Conservation (phyloP, 257 asterid species). For the Eucommia ulmoides region DNA sequence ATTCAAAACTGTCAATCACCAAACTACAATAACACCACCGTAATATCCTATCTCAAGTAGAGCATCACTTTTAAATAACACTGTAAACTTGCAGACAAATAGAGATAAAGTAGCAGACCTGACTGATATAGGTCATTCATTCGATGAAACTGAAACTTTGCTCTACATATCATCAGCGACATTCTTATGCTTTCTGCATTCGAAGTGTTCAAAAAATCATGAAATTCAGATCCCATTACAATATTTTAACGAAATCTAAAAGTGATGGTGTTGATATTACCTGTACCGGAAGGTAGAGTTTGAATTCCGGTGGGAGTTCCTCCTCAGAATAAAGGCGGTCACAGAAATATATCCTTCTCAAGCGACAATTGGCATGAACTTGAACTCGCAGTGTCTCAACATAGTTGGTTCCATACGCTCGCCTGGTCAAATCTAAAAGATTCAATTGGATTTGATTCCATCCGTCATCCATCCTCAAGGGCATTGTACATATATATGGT, state of each 20-base stretch:
- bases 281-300: slow-evolving; percentile 94
- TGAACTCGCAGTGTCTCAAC: slow-evolving; percentile 87
- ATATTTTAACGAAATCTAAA: not conserved
- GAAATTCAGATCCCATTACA: not conserved
- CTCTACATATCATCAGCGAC: too few relatives aligned
- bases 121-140: too few relatives aligned
- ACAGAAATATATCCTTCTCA: slow-evolving; percentile 85
- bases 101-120: too few relatives aligned
- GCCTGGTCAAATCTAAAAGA: slow-evolving; percentile 73
- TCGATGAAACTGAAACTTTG: too few relatives aligned
- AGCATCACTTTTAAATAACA: too few relatives aligned
- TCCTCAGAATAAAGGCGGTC: slow-evolving; percentile 95
- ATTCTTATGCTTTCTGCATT: not conserved
- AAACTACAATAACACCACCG: too few relatives aligned
- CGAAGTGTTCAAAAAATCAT: not conserved
- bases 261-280: slow-evolving; percentile 13
- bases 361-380: slow-evolving; percentile 87
- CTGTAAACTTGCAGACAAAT: too few relatives aligned
- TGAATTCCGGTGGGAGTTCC: slow-evolving; percentile 96
- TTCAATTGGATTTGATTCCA: slow-evolving; percentile 95
- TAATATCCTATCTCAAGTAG: too few relatives aligned
- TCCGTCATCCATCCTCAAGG: slow-evolving; percentile 85
- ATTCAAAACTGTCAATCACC: too few relatives aligned
- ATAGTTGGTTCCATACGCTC: slow-evolving; percentile 95
- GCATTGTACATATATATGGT: slow-evolving; percentile 94